These are phyloP conservation scores for Crithidia fasciculata DNA, from an alignment of 208 protist genomes.

Conservation along the genomic window DNA sequence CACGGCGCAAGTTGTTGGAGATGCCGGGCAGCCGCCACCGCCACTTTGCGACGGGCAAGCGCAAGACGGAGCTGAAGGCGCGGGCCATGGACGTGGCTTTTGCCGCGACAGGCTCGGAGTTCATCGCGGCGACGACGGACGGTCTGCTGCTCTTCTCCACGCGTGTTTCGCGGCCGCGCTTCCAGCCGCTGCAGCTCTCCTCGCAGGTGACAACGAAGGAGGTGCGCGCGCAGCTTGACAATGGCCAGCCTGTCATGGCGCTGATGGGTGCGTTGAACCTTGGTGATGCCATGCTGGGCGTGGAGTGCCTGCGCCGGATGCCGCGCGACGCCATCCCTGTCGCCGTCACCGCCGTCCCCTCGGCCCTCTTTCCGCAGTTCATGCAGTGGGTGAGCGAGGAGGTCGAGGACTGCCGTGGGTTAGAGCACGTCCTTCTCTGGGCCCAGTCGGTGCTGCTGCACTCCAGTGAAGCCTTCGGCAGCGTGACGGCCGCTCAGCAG, in stretches of 20 bases:
- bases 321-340: conserved; percentile 84
- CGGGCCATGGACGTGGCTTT: conserved; percentile 84
- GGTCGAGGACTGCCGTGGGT: conserved; percentile 61
- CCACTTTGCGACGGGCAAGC: conserved; percentile 91
- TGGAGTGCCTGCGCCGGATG: conserved; percentile 81
- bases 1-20: conserved; percentile 82
- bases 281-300: conserved; percentile 70
- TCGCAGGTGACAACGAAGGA: conserved; percentile 63
- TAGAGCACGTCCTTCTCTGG: conserved; percentile 85
- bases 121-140: conserved; percentile 90
- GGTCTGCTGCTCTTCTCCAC: conserved; percentile 89
- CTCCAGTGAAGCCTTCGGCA: conserved; percentile 69
- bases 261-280: conserved; percentile 85
- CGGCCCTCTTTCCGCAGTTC: conserved; percentile 66
- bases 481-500: conserved; percentile 47
- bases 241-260: conserved; percentile 66
- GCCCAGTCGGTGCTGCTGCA: conserved; percentile 86
- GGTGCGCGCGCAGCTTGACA: conserved; percentile 59
- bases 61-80: conserved; percentile 84
- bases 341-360: conserved; percentile 74
- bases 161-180: conserved; percentile 72
- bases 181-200: conserved; percentile 83
- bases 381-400: conserved; percentile 85
- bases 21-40: conserved; percentile 90
- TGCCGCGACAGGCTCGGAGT: conserved; percentile 83